Base-by-base conservation (phyloP, 495 filamentous ascomycete genomes). In the Neurospora terricola region DNA sequence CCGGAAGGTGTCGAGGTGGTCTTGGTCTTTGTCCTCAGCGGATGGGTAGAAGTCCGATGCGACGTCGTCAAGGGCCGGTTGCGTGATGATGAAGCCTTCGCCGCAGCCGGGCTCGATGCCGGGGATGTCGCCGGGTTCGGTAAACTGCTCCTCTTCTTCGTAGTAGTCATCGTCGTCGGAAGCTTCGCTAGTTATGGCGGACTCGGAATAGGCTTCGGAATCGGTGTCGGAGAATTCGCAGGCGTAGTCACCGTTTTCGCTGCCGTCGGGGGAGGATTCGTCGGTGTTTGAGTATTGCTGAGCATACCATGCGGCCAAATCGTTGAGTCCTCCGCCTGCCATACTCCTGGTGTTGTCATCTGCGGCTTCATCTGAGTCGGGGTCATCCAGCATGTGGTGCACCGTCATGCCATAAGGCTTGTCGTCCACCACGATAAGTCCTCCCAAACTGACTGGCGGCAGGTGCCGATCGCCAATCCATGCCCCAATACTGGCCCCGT, bases 401-500 rank as follows among this genome's bases (percentile, higher is more conserved):
- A 98, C 95, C 21, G 92, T 97, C 91, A 98, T 93, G 9, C 94
- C 95, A 78, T 93, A 96, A 1, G 91, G 88, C 74, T 91, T 88
- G 70, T 91, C 89, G 79, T 98, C 93, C 8, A 97, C 89, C 9
- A 96, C 82, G 48, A 98, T 87, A 1, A 97, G 85, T 16, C 95
- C 95, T 5, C 95, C 95, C 79, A 94, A 94, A 11, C 93, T 94
- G 4, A 96, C 95, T 2, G 95, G 92, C 14, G 94, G 94, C 2
- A 97, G 82, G 76, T 97, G 94, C 54, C 91, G 88, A 69, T 93
- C 90, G 62, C 93, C 91, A 71, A 91, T 87, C 82, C 92, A 97
- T 1, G 95, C 94, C 21, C 95, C 95, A 73, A 98, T 97, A 34
- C 93, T 97, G 3, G 95, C 95, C 1, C 95, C 95, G 70, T 93